Evolutionary conservation across 2,329 filamentous ascomycete species (phyloP).

Genomic region (Pseudogymnoascus sp.): DNA sequence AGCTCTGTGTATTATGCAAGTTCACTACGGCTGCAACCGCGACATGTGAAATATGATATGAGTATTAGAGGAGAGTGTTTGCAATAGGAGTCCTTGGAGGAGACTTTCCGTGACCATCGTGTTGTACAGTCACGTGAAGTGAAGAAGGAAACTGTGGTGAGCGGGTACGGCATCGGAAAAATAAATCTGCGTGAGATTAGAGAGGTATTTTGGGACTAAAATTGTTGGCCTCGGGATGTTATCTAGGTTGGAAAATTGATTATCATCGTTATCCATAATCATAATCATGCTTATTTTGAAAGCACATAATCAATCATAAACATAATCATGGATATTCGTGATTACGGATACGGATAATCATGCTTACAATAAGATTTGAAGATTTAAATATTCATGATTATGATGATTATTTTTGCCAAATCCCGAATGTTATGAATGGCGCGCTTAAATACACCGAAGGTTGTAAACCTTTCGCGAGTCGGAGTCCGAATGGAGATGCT

Average conservation of each 20-base stretch:
- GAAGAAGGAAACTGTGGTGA: neutral
- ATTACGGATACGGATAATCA: neutral
- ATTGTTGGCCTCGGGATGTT: neutral
- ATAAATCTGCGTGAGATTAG: neutral
- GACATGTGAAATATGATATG: neutral
- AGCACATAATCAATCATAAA: neutral
- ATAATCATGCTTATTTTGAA: neutral
- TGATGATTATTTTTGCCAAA: neutral
- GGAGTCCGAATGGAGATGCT: neutral
- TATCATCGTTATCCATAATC: neutral
- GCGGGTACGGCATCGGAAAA: neutral
- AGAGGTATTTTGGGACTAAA: neutral
- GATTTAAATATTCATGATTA: neutral
- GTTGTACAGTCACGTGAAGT: neutral
- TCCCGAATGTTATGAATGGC: no score
- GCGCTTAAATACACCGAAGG: neutral
- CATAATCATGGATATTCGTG: neutral
- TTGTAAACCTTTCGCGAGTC: neutral
- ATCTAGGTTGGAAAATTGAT: neutral
- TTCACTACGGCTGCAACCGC: neutral
- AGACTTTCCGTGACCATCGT: neutral
- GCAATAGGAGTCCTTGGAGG: neutral
- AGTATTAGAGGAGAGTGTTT: neutral
- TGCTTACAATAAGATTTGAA: neutral
- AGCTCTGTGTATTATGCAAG: neutral